Conservation (phyloP, 2,329 filamentous ascomycete genomes). For the Lecanosticta acicola region DNA sequence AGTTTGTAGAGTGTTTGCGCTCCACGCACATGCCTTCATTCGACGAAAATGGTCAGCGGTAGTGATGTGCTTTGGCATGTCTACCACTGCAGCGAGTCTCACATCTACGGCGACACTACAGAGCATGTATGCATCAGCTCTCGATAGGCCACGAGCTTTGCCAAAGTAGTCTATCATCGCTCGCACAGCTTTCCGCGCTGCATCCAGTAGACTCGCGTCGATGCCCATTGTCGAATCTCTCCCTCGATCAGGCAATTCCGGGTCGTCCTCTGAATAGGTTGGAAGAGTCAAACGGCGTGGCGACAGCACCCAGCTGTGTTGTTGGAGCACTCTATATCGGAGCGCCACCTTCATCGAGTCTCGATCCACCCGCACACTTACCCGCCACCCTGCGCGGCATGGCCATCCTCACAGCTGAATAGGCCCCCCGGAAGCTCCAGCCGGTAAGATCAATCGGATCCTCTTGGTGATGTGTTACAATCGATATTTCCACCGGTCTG, state of each 20-base stretch:
- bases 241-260: conserved; percentile 13
- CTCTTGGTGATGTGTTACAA: conserved; percentile 19
- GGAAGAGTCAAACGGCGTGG: conserved; percentile 16
- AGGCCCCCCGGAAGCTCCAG: conserved; percentile 12
- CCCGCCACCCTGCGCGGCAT: conserved; percentile 20
- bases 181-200: conserved; percentile 18
- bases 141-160: conserved; percentile 8
- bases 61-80: conserved; percentile 21
- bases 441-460: conserved; percentile 13
- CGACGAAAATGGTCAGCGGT: conserved; percentile 16
- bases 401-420: conserved; percentile 21
- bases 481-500: conserved; percentile 21
- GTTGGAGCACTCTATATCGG: conserved; percentile 14
- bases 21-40: not conserved
- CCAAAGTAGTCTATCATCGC: conserved; percentile 17
- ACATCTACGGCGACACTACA: conserved; percentile 18
- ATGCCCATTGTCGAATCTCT: conserved; percentile 19
- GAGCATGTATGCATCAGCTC: conserved; percentile 20
- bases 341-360: conserved; percentile 15
- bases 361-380: conserved; percentile 20
- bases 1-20: conserved; percentile 25
- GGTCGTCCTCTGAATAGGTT: not conserved
- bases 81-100: conserved; percentile 17
- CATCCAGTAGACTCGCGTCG: conserved; percentile 14
- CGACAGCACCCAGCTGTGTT: conserved; percentile 11